Conservation (phyloP, 2,329 filamentous ascomycete genomes). For the Fusarium buharicum region DNA sequence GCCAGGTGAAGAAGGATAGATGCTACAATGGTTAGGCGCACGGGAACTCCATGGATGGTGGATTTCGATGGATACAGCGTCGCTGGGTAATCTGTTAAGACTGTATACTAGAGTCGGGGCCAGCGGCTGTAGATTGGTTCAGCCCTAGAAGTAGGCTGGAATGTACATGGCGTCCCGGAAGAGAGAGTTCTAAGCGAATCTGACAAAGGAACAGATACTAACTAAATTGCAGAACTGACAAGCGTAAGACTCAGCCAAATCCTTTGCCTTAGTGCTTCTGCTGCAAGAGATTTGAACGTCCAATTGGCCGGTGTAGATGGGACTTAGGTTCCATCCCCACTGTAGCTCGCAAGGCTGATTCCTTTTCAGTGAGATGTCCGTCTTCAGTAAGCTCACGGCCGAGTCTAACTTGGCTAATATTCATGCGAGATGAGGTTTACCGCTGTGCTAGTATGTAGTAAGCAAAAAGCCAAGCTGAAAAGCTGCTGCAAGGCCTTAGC, state of each 20-base stretch:
- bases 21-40: constrained; percentile 22
- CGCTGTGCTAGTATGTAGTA: constrained; percentile 17
- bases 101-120: constrained; percentile 46
- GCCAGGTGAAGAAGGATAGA: constrained; percentile 25
- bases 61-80: constrained; percentile 30
- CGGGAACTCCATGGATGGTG: constrained; percentile 18
- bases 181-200: constrained; percentile 13
- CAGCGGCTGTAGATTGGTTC: constrained; percentile 36
- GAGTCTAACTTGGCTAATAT: constrained; percentile 9
- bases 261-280: not conserved
- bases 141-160: constrained; percentile 43
- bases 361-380: constrained; percentile 9
- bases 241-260: constrained; percentile 21
- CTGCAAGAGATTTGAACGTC: not conserved
- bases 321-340: not conserved
- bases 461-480: constrained; percentile 2
- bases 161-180: constrained; percentile 43
- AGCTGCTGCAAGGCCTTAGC: constrained; percentile 5
- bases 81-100: constrained; percentile 41
- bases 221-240: not conserved
- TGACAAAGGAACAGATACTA: constrained; percentile 3
- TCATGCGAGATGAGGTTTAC: constrained; percentile 15
- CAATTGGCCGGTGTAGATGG: not conserved
- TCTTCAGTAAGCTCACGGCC: constrained; percentile 12
- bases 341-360: constrained; percentile 21